Conservation (phyloP, 1,284 basidiomycete species). For the Dichomitus squalens region DNA sequence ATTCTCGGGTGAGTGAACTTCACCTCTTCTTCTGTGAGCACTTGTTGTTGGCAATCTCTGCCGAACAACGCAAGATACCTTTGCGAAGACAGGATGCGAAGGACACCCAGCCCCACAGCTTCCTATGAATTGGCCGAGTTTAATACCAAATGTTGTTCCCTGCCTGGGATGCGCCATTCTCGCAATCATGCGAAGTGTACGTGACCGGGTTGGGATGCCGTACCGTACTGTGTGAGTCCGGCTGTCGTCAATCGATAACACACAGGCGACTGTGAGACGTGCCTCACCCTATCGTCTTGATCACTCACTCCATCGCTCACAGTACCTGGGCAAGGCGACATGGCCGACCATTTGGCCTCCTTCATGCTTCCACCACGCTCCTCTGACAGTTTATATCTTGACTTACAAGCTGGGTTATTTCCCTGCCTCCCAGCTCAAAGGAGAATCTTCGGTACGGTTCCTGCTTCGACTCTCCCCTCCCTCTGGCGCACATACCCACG, state of each 20-base stretch:
- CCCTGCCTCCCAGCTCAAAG: background rate
- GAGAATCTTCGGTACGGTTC: slow-evolving; percentile 18
- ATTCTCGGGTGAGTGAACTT: background rate
- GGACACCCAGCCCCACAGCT: background rate
- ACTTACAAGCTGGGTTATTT: background rate
- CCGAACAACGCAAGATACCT: background rate
- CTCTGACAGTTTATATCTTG: background rate
- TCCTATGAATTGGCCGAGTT: background rate
- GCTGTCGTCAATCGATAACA: background rate
- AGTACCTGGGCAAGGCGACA: background rate
- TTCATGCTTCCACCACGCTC: background rate
- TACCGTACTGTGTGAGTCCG: background rate
- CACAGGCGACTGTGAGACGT: background rate
- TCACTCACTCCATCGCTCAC: background rate
- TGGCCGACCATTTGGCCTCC: background rate
- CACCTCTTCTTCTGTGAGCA: background rate
- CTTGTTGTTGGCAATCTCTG: background rate
- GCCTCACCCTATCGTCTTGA: background rate
- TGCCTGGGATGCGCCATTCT: background rate
- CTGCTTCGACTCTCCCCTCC: background rate
- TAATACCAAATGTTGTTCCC: background rate
- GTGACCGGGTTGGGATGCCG: background rate
- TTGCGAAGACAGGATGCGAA: background rate
- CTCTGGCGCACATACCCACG: background rate
- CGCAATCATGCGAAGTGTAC: background rate